Conservation (phyloP, 768 basidiomycete genomes). For the Pseudohyphozyma bogoriensis region DNA sequence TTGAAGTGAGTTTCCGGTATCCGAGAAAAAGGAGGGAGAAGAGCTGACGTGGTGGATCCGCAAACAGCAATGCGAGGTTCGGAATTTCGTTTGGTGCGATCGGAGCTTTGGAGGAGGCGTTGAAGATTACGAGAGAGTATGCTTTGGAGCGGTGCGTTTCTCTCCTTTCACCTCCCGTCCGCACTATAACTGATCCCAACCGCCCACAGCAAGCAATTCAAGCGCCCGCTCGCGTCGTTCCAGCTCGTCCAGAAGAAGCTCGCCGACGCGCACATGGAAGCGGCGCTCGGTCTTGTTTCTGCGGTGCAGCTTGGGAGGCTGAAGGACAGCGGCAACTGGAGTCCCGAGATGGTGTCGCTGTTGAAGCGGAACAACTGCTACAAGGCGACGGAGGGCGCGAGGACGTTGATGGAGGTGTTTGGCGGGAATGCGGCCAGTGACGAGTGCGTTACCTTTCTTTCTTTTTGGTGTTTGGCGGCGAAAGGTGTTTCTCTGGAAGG, state of each 20-base stretch:
- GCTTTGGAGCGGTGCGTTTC: slow-evolving; percentile 59
- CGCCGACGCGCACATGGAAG: slow-evolving; percentile 82
- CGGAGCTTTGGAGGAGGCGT: slow-evolving; percentile 88
- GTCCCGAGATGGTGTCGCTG: slow-evolving; percentile 86
- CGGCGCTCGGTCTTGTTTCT: slow-evolving; percentile 42
- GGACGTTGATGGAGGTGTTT: slow-evolving; percentile 74
- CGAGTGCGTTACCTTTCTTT: slow-evolving; percentile 44
- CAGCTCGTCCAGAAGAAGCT: slow-evolving; percentile 98
- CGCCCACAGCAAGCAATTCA: slow-evolving; percentile 59
- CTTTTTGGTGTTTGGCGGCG: no score
- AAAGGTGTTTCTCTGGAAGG: not conserved
- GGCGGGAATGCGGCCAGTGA: slow-evolving; percentile 90
- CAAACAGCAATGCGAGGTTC: slow-evolving; percentile 12
- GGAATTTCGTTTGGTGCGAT: slow-evolving; percentile 67
- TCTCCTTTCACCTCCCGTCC: not conserved
- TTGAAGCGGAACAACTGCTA: slow-evolving; percentile 94
- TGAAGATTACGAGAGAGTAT: slow-evolving; percentile 64
- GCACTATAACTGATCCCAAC: not conserved
- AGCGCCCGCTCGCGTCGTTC: slow-evolving; percentile 80
- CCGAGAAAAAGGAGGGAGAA: no score
- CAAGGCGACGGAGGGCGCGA: slow-evolving; percentile 73
- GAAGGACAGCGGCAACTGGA: slow-evolving; percentile 63
- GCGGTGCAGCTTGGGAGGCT: slow-evolving; percentile 54
- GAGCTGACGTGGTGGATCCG: slow-evolving; percentile 40
- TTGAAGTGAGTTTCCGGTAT: slow-evolving; percentile 55